These are phyloP conservation scores for Lichtheimia corymbifera DNA, from an alignment of 371 early-diverging fungal species.

Conservation along the genomic window DNA sequence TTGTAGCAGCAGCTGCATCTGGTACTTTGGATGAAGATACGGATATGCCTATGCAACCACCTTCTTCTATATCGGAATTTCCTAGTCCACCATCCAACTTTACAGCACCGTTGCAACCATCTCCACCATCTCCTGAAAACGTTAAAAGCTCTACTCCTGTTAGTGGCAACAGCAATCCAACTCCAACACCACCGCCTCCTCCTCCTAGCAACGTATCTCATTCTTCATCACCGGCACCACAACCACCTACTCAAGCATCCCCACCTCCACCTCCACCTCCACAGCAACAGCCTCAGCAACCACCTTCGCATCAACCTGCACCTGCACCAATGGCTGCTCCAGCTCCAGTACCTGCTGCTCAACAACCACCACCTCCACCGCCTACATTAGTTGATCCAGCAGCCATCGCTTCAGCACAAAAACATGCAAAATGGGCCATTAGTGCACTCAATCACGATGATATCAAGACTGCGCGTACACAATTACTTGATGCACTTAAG, in stretches of 20 bases:
- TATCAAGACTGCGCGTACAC: slow-evolving; percentile 78
- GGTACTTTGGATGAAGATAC: slow-evolving; percentile 2
- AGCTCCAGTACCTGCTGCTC: slow-evolving; percentile 9
- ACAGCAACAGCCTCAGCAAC: slow-evolving; percentile 9
- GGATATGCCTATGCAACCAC: slow-evolving; percentile 15
- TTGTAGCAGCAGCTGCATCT: slow-evolving; percentile 6
- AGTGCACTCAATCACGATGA: slow-evolving; percentile 96
- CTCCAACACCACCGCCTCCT: no score
- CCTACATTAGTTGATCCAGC: slow-evolving; percentile 48
- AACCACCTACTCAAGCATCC: background rate
- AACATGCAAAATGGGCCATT: slow-evolving; percentile 89
- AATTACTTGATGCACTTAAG: slow-evolving; percentile 77
- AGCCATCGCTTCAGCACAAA: slow-evolving; percentile 76
- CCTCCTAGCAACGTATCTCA: slow-evolving; percentile 8
- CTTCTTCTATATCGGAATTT: slow-evolving; percentile 46
- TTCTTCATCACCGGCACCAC: slow-evolving; percentile 7
- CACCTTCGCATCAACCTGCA: slow-evolving; percentile 11
- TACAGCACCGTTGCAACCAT: slow-evolving; percentile 32
- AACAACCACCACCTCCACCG: slow-evolving; percentile 4
- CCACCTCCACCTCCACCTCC: slow-evolving; percentile 17
- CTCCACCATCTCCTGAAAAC: slow-evolving; percentile 18
- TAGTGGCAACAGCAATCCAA: slow-evolving; percentile 18
- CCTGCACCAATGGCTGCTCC: slow-evolving; percentile 22
- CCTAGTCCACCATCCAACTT: slow-evolving; percentile 56
- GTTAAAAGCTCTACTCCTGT: background rate